Conservation (phyloP, 1,139 yeast species). For the Yamadazyma oceani region DNA sequence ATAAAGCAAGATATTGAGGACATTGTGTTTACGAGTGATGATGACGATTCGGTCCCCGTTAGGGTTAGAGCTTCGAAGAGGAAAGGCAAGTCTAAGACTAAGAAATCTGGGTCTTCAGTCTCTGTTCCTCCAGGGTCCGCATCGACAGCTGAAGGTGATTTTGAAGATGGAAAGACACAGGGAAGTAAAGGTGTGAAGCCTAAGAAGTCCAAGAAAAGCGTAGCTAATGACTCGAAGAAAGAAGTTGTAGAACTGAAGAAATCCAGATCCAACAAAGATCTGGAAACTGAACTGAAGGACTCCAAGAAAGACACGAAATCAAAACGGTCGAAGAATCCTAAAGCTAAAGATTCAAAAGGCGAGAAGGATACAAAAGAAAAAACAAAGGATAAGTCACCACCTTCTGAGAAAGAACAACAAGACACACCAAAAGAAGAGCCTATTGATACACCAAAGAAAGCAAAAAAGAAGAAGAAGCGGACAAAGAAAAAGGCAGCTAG, state of each 20-base stretch:
- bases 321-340: background rate
- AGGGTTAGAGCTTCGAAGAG: constrained; percentile 3
- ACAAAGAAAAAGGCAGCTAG: constrained; percentile 1
- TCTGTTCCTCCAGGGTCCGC: background rate
- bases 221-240: no score
- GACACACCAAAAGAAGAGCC: no score
- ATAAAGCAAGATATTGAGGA: constrained; percentile 23
- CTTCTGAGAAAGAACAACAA: no score
- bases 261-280: background rate
- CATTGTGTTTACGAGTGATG: constrained; percentile 24
- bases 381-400: constrained; percentile 2
- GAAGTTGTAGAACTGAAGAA: no score
- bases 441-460: no score
- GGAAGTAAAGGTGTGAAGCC: background rate
- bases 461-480: constrained; percentile 1
- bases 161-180: no score
- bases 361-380: background rate
- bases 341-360: background rate
- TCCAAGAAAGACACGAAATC: background rate
- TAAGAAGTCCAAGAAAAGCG: background rate
- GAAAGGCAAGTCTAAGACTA: constrained; percentile 3
- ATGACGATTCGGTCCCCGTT: constrained; percentile 10
- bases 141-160: background rate
- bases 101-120: background rate
- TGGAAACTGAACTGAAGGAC: background rate